phyloP scores from a whole-genome alignment of 768 basidiomycete species.

The Boletus rubescentipes region DNA sequence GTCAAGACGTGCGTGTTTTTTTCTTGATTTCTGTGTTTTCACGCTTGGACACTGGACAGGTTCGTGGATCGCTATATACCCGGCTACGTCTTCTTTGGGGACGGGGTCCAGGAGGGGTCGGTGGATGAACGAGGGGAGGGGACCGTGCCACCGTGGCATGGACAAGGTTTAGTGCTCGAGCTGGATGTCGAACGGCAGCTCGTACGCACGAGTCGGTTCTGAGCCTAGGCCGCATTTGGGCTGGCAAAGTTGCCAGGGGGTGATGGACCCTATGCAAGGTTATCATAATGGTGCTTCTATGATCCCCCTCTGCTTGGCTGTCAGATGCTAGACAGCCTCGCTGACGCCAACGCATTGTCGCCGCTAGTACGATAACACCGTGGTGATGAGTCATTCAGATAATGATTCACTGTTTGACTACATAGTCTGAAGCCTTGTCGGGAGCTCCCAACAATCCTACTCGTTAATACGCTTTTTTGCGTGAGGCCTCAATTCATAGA shows the following conservation, averaged over 20 bases:
- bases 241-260: not conserved
- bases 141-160: constrained; percentile 40
- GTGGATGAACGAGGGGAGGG: constrained; percentile 20
- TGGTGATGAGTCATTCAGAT: too few species aligned
- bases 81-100: constrained; percentile 84
- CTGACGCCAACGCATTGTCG: too few species aligned
- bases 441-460: too few species aligned
- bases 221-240: constrained; percentile 5
- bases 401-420: too few species aligned
- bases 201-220: constrained; percentile 43
- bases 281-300: too few species aligned
- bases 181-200: constrained; percentile 57
- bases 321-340: too few species aligned
- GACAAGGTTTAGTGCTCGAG: constrained; percentile 49
- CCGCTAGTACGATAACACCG: too few species aligned
- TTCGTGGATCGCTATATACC: constrained; percentile 95
- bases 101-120: constrained; percentile 45
- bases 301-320: too few species aligned
- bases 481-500: too few species aligned
- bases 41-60: constrained; percentile 34
- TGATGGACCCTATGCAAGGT: not conserved
- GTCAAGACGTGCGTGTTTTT: constrained; percentile 47
- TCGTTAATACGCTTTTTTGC: too few species aligned
- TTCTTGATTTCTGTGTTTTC: not conserved
- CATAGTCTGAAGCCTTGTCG: too few species aligned